Percentiles rank a stretch among this genome's conserved stretches.
These are phyloP conservation scores for Agroathelia rolfsii DNA, from an alignment of 1,284 basidiomycete genomes.

Conservation along the genomic window DNA sequence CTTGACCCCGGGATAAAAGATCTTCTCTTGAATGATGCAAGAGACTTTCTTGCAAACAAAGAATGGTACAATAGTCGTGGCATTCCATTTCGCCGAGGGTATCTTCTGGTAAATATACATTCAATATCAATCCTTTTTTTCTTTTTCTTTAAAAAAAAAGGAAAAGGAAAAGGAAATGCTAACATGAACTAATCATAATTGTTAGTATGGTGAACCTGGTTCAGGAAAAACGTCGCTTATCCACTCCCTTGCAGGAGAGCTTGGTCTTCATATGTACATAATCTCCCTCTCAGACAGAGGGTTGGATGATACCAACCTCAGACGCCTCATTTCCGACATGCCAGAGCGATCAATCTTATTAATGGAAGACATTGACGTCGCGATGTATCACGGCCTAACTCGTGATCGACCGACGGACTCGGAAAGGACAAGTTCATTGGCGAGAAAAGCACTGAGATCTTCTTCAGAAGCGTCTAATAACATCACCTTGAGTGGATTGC, in stretches of 20 bases:
- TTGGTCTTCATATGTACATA: constrained; percentile 25
- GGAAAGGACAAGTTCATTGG: too few relatives aligned
- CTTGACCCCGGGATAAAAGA: constrained; percentile 59
- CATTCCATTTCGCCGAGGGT: constrained; percentile 66
- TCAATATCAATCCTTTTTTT: too few relatives aligned
- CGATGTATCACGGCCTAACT: constrained; percentile 13
- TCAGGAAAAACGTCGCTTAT: constrained; percentile 17
- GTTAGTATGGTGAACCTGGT: constrained; percentile 7
- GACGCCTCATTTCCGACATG: constrained; percentile 19
- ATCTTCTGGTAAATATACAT: constrained; percentile 40
- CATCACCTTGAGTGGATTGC: constrained; percentile 18
- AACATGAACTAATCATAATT: too few relatives aligned
- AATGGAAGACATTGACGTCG: constrained; percentile 25
- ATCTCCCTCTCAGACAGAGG: constrained; percentile 22
- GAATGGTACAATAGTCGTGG: constrained; percentile 61
- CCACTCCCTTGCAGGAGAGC: constrained; percentile 24
- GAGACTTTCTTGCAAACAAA: constrained; percentile 56
- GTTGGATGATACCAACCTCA: constrained; percentile 23
- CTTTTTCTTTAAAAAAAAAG: too few relatives aligned
- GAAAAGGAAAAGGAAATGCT: too few relatives aligned
- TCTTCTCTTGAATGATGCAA: constrained; percentile 51
- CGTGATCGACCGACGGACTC: neutral
- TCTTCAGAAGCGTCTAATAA: constrained; percentile 3
- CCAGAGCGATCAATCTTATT: constrained; percentile 22
- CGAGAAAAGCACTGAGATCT: constrained; percentile 14